Percentiles rank a stretch among this genome's conserved stretches.
These are phyloP conservation scores for Apiospora kogelbergensis DNA, from an alignment of 2,329 filamentous ascomycete genomes.

Conservation along the genomic window DNA sequence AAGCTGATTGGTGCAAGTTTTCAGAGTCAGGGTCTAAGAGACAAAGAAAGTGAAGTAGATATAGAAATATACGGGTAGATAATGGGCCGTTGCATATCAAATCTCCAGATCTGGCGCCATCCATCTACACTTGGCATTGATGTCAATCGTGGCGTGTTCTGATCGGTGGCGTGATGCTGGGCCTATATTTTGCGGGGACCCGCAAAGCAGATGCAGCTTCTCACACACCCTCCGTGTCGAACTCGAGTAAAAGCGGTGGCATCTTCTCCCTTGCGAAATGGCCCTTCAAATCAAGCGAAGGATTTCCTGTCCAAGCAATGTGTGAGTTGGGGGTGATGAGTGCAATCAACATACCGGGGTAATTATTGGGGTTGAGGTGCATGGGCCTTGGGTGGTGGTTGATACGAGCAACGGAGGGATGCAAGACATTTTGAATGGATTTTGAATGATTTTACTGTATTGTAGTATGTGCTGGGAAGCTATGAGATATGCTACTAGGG, in stretches of 20 bases:
- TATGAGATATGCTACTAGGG: neutral
- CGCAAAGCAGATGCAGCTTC: neutral
- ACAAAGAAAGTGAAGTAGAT: neutral
- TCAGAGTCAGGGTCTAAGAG: neutral
- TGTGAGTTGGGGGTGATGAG: neutral
- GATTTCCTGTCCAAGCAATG: neutral
- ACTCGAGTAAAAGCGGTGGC: neutral
- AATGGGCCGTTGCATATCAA: neutral
- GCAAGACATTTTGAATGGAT: neutral
- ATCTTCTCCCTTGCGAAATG: neutral
- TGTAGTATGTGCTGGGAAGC: slow-evolving; percentile 4
- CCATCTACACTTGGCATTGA: neutral
- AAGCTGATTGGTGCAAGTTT: neutral
- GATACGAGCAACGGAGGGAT: neutral
- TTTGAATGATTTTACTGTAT: slow-evolving; percentile 10
- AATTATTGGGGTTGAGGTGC: neutral
- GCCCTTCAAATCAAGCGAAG: neutral
- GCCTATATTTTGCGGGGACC: neutral
- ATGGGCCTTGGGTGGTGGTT: no score
- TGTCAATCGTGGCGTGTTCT: slow-evolving; percentile 3
- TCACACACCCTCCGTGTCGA: slow-evolving; percentile 3
- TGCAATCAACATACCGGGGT: neutral
- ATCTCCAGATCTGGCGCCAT: slow-evolving; percentile 6
- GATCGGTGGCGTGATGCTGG: neutral
- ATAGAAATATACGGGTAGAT: neutral